Percentiles rank a stretch among this genome's conserved stretches.
Evolutionary conservation across 768 basidiomycete species (phyloP).

Genomic region (Termitomyces sp.): DNA sequence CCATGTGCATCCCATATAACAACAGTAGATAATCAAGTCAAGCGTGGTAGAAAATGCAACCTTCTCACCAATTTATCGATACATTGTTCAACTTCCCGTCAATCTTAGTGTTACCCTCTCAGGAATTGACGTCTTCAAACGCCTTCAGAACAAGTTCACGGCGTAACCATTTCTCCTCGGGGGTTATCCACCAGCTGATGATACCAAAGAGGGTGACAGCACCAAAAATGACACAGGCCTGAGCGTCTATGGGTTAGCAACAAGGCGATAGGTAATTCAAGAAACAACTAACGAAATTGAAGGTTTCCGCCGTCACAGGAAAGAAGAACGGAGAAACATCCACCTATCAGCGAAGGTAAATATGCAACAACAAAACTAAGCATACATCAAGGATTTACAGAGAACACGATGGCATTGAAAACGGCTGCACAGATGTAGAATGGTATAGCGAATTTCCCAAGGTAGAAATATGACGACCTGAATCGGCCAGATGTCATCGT

Average conservation of each 20-base stretch:
- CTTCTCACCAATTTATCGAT: too few species aligned
- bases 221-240: slow-evolving; percentile 78
- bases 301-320: slow-evolving; percentile 68
- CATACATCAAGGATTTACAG: slow-evolving; percentile 37
- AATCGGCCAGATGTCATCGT: slow-evolving; percentile 74
- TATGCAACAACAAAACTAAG: background rate
- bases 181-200: slow-evolving; percentile 72
- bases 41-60: too few species aligned
- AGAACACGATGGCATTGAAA: slow-evolving; percentile 72
- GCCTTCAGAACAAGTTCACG: slow-evolving; percentile 53
- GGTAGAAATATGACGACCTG: slow-evolving; percentile 62
- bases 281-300: slow-evolving; percentile 71
- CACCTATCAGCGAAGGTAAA: slow-evolving; percentile 38
- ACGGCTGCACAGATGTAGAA: slow-evolving; percentile 64
- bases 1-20: too few species aligned
- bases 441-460: slow-evolving; percentile 59
- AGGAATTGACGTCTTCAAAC: slow-evolving; percentile 25
- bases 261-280: background rate
- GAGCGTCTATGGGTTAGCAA: background rate
- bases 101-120: too few species aligned
- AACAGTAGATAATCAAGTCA: too few species aligned
- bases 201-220: slow-evolving; percentile 74
- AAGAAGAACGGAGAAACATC: slow-evolving; percentile 85
- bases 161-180: slow-evolving; percentile 76
- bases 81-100: too few species aligned